phyloP scores from a whole-genome alignment of 2,329 filamentous ascomycete species.

The Karstenula rhodostoma region DNA sequence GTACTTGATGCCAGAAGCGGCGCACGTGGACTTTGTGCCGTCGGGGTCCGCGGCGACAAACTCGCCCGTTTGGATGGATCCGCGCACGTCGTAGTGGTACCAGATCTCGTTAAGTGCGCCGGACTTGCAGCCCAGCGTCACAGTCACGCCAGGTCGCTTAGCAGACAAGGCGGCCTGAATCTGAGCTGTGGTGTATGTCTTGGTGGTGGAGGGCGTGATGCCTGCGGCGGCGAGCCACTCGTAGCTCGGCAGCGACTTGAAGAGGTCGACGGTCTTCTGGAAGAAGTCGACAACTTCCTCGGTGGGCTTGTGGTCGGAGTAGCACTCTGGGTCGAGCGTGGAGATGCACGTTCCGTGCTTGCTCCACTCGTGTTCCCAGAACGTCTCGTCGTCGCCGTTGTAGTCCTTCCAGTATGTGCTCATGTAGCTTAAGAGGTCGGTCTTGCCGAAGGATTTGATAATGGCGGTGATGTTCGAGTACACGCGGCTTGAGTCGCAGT shows the following conservation, averaged over 20 bases:
- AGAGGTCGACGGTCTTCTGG: constrained; percentile 69
- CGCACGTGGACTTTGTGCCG: constrained; percentile 69
- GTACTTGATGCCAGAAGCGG: constrained; percentile 69
- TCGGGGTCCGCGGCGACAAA: constrained; percentile 67
- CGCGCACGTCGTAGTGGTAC: constrained; percentile 70
- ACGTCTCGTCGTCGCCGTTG: constrained; percentile 67
- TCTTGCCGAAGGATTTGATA: constrained; percentile 62
- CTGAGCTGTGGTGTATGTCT: constrained; percentile 66
- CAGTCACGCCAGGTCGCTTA: constrained; percentile 62
- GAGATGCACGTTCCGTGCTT: constrained; percentile 79
- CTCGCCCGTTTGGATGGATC: constrained; percentile 66
- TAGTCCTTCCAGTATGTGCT: constrained; percentile 75
- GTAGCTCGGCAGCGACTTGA: constrained; percentile 72
- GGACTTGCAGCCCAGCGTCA: constrained; percentile 66
- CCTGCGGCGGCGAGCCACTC: constrained; percentile 68
- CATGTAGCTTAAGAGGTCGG: constrained; percentile 71
- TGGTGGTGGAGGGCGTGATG: constrained; percentile 61
- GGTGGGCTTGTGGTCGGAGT: constrained; percentile 63
- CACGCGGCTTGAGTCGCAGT: constrained; percentile 68
- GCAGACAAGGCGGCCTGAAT: constrained; percentile 67
- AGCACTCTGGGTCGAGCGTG: constrained; percentile 72
- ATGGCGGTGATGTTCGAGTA: constrained; percentile 73
- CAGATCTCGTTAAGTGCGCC: constrained; percentile 62
- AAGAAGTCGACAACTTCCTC: constrained; percentile 76
- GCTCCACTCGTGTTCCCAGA: constrained; percentile 77